These are phyloP conservation scores for Exophiala sp. DNA, from an alignment of 2,329 filamentous ascomycete species.

Conservation along the genomic window DNA sequence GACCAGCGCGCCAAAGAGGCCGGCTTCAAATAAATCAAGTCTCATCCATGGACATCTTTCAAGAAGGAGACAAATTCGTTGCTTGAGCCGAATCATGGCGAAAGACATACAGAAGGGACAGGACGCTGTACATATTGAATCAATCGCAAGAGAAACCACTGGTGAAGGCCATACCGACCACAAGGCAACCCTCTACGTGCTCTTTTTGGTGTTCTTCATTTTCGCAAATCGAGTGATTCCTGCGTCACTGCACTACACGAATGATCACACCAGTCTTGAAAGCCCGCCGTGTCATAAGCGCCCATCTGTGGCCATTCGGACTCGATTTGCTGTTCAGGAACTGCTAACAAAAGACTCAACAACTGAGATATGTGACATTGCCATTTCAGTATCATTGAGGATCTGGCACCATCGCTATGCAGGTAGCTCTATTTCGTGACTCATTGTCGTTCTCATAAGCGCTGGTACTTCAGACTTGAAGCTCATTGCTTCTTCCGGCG, in stretches of 20 bases:
- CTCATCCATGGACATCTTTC: neutral
- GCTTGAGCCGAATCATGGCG: neutral
- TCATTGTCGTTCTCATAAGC: too few relatives aligned
- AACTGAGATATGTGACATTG: too few relatives aligned
- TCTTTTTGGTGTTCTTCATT: neutral
- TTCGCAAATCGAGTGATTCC: neutral
- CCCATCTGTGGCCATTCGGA: too few relatives aligned
- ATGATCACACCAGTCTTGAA: too few relatives aligned
- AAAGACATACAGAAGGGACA: neutral
- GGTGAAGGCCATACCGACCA: neutral
- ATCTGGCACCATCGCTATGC: too few relatives aligned
- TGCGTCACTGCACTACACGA: too few relatives aligned
- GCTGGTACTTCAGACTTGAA: neutral
- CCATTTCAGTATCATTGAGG: too few relatives aligned
- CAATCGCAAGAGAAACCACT: neutral
- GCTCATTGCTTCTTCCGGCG: slow-evolving; percentile 8
- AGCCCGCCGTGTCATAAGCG: too few relatives aligned
- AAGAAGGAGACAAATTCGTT: neutral
- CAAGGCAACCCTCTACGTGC: neutral
- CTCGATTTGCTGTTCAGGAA: too few relatives aligned
- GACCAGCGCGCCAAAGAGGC: slow-evolving; percentile 51
- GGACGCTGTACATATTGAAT: slow-evolving; percentile 3
- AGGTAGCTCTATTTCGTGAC: too few relatives aligned
- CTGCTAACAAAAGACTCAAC: too few relatives aligned
- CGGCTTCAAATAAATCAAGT: slow-evolving; percentile 24